phyloP scores from a whole-genome alignment of 1,284 basidiomycete species.

The Anthracocystis setariae region DNA sequence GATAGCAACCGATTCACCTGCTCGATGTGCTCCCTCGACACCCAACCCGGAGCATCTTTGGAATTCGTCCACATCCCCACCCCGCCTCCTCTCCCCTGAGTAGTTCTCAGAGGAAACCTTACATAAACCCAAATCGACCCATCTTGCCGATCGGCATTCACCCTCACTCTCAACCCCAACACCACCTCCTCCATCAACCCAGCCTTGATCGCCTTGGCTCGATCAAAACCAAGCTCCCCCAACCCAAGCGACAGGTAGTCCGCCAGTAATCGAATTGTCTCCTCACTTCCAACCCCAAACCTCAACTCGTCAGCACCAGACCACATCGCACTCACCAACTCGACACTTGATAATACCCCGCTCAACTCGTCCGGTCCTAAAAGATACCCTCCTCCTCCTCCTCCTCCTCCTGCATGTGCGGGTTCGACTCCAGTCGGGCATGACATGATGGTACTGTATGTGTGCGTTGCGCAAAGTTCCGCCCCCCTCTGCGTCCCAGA shows the following conservation, averaged over 20 bases:
- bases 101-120: conserved; percentile 14
- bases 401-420: no score
- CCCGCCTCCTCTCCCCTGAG: background rate
- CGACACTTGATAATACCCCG: conserved; percentile 24
- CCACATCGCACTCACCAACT: conserved; percentile 56
- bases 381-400: conserved; percentile 7
- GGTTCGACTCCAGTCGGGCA: no score
- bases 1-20: conserved; percentile 16
- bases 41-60: conserved; percentile 28
- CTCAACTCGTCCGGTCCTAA: conserved; percentile 39
- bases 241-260: conserved; percentile 40
- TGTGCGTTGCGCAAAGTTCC: no score
- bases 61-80: conserved; percentile 23
- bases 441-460: background rate
- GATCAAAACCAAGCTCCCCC: conserved; percentile 12
- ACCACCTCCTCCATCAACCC: conserved; percentile 19
- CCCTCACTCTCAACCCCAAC: conserved; percentile 29
- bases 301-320: conserved; percentile 31
- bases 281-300: conserved; percentile 14
- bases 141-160: conserved; percentile 2
- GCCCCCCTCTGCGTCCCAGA: no score
- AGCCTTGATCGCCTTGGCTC: conserved; percentile 24
- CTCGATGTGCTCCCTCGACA: conserved; percentile 19
- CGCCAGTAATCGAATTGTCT: conserved; percentile 8
- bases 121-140: conserved; percentile 24